These are phyloP conservation scores for Sporobolomyces phaffii DNA, from an alignment of 768 basidiomycete species.

Conservation along the genomic window DNA sequence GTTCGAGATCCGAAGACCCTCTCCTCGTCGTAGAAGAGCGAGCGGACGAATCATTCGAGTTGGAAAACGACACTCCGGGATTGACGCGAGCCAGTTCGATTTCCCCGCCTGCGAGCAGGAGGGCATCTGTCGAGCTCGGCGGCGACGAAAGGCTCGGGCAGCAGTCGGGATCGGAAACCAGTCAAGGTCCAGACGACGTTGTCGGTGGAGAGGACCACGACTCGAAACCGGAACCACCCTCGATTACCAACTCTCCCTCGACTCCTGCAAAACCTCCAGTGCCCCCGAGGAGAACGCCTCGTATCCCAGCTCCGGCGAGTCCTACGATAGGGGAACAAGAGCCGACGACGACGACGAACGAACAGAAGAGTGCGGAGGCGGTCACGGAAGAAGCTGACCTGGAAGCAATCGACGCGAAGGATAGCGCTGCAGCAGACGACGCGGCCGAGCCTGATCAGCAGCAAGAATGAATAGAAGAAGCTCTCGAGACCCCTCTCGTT, in stretches of 20 bases:
- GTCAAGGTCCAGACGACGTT: no score
- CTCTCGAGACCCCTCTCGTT: no score
- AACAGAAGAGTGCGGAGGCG: no score
- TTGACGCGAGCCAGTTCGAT: slow-evolving; percentile 1
- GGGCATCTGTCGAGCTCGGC: slow-evolving; percentile 2
- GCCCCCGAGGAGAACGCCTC: slow-evolving; percentile 20
- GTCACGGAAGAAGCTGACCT: no score
- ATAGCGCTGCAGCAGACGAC: no score
- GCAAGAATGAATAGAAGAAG: no score
- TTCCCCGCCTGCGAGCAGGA: background rate
- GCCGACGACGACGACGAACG: background rate
- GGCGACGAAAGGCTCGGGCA: background rate
- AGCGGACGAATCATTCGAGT: slow-evolving; percentile 1
- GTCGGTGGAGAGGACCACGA: background rate
- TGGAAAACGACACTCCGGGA: background rate
- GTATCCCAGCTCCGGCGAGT: background rate
- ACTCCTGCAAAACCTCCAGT: slow-evolving; percentile 10
- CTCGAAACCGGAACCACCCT: background rate
- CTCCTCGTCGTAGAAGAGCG: slow-evolving; percentile 17
- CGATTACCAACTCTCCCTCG: background rate
- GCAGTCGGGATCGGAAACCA: no score
- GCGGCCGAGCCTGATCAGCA: no score
- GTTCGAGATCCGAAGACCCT: slow-evolving; percentile 11
- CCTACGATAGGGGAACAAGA: background rate
- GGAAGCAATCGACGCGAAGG: no score